Conservation (phyloP, 108 stramenopile species). For the Nannochloropsis salina region DNA sequence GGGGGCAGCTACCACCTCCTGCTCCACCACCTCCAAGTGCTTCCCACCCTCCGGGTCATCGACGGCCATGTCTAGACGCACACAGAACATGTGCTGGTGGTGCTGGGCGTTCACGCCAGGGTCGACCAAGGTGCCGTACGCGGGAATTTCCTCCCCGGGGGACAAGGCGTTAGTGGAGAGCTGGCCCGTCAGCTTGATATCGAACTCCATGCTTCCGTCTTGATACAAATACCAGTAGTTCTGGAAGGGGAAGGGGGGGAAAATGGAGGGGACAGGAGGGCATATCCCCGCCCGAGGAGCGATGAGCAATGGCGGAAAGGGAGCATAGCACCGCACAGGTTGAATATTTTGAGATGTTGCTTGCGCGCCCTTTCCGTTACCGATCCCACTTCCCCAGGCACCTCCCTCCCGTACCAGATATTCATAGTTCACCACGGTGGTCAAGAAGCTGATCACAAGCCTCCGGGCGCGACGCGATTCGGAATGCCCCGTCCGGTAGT, state of each 20-base stretch:
- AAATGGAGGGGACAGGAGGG: neutral
- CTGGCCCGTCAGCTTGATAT: slow-evolving; percentile 60
- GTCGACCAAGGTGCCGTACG: slow-evolving; percentile 58
- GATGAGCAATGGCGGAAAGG: neutral
- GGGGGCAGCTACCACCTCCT: neutral
- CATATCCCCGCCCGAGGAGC: neutral
- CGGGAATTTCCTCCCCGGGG: slow-evolving; percentile 51
- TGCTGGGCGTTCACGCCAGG: slow-evolving; percentile 67
- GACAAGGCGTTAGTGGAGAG: slow-evolving; percentile 63
- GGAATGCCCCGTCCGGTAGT: slow-evolving; percentile 66
- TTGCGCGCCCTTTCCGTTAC: no score
- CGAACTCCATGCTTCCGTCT: slow-evolving; percentile 50
- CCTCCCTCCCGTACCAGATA: neutral
- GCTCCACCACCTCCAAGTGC: neutral
- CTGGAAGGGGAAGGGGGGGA: slow-evolving; percentile 1
- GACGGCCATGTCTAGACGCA: slow-evolving; percentile 64
- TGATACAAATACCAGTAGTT: slow-evolving; percentile 18
- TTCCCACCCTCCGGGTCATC: slow-evolving; percentile 46
- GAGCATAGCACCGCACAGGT: no score
- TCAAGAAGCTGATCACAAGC: slow-evolving; percentile 60
- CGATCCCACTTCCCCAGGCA: no score
- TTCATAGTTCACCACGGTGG: slow-evolving; percentile 73
- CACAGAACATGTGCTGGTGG: slow-evolving; percentile 70
- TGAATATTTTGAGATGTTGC: no score
- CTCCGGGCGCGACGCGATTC: slow-evolving; percentile 60